Conservation (phyloP, 2,329 filamentous ascomycete genomes). For the Alternaria rosae region DNA sequence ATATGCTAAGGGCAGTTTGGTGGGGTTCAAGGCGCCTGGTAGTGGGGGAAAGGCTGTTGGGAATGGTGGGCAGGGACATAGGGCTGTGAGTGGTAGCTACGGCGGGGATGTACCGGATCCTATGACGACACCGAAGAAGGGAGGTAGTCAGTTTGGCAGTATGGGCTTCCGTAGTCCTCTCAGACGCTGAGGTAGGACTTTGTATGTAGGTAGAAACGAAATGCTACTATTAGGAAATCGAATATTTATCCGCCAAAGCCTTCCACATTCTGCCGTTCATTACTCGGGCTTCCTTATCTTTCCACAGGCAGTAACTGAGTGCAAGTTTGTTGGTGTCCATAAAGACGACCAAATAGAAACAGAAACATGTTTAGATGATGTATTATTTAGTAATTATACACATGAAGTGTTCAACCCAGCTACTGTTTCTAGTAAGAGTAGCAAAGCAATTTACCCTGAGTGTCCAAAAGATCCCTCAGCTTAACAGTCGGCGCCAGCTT, state of each 20-base stretch:
- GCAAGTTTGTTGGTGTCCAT: too few species aligned
- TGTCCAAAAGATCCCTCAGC: slow-evolving; percentile 42
- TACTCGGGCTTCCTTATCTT: too few species aligned
- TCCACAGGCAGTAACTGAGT: too few species aligned
- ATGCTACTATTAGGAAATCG: not conserved
- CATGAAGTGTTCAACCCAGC: too few species aligned
- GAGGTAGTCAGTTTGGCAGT: slow-evolving; percentile 46
- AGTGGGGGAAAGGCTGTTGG: slow-evolving; percentile 25
- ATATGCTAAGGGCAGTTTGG: slow-evolving; percentile 70
- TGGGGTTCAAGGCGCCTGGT: slow-evolving; percentile 51
- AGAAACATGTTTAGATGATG: too few species aligned
- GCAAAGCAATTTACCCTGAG: slow-evolving; percentile 25
- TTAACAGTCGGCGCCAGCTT: slow-evolving; percentile 35
- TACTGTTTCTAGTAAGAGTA: slow-evolving; percentile 26
- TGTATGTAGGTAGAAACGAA: not conserved
- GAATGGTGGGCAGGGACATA: slow-evolving; percentile 10
- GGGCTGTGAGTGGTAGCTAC: not conserved
- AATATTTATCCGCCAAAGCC: not conserved
- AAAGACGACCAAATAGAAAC: too few species aligned
- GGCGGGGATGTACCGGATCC: slow-evolving; percentile 62
- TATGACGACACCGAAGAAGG: slow-evolving; percentile 60
- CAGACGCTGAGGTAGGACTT: slow-evolving; percentile 11
- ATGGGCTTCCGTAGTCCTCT: slow-evolving; percentile 49
- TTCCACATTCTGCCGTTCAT: too few species aligned
- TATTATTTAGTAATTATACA: not conserved